phyloP scores from a whole-genome alignment of 768 basidiomycete species.

The Fomitopsis serialis region DNA sequence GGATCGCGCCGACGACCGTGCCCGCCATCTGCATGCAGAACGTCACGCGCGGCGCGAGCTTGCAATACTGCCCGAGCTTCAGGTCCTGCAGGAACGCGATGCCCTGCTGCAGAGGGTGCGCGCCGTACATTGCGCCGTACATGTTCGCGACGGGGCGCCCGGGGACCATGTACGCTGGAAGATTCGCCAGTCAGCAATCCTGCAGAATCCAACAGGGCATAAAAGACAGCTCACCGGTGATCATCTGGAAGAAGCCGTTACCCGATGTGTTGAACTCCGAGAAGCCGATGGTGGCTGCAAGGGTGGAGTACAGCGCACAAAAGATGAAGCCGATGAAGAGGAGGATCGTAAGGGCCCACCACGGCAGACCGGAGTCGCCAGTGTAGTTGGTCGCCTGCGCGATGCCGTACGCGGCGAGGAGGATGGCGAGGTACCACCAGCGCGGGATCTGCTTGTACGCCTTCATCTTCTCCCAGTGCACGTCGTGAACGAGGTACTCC shows the following conservation, averaged over 20 bases:
- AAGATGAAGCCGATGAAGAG: constrained; percentile 47
- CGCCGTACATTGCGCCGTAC: constrained; percentile 39
- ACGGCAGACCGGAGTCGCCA: constrained; percentile 38
- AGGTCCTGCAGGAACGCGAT: constrained; percentile 50
- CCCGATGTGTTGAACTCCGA: constrained; percentile 22
- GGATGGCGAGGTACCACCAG: constrained; percentile 46
- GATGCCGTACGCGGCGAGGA: constrained; percentile 40
- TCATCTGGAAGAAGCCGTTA: constrained; percentile 25
- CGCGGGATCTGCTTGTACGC: constrained; percentile 38
- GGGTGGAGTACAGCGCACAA: constrained; percentile 52
- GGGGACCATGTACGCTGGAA: constrained; percentile 25
- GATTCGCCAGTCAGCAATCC: too few species aligned
- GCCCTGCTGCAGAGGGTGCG: constrained; percentile 36
- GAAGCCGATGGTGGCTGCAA: constrained; percentile 28
- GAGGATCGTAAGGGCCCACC: constrained; percentile 45
- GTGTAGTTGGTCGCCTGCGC: constrained; percentile 32
- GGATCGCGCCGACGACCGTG: constrained; percentile 46
- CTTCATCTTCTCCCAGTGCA: constrained; percentile 53
- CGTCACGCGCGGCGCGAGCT: constrained; percentile 58
- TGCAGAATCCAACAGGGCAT: too few species aligned
- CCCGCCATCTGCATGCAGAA: constrained; percentile 40
- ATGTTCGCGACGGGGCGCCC: constrained; percentile 26
- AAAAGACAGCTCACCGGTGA: too few species aligned
- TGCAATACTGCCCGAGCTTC: constrained; percentile 51
- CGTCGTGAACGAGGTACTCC: constrained; percentile 23